phyloP scores from a whole-genome alignment of 352 stramenopile genomes.

The Lagenidium giganteum region DNA sequence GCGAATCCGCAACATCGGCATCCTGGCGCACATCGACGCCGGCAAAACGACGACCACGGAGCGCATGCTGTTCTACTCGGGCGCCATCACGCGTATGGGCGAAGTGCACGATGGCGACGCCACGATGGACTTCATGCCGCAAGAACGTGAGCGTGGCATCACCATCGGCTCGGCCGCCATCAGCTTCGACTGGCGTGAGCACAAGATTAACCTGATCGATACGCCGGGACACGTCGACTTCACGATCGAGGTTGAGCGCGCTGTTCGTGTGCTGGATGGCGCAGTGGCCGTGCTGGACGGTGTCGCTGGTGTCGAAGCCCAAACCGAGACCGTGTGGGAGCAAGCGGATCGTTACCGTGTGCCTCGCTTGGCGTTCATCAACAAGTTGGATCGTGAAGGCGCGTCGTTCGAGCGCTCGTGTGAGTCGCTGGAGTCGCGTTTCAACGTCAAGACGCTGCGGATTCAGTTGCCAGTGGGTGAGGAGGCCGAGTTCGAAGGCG shows the following conservation, averaged over 20 bases:
- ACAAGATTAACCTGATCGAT: constrained; percentile 98
- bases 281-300: constrained; percentile 96
- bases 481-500: constrained; percentile 51
- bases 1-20: constrained; percentile 96
- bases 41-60: constrained; percentile 99
- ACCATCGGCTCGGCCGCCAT: constrained; percentile 97
- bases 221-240: constrained; percentile 98
- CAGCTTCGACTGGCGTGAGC: constrained; percentile 92
- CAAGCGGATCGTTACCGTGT: constrained; percentile 71
- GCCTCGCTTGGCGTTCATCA: constrained; percentile 95
- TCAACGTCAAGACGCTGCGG: constrained; percentile 52
- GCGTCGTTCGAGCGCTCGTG: constrained; percentile 92
- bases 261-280: constrained; percentile 96
- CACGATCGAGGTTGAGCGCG: constrained; percentile 97
- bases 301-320: constrained; percentile 94
- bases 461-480: constrained; percentile 65
- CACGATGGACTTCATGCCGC: constrained; percentile 82
- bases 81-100: constrained; percentile 56
- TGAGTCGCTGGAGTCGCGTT: constrained; percentile 51
- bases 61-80: constrained; percentile 98
- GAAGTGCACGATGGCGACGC: constrained; percentile 76
- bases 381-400: constrained; percentile 96
- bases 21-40: constrained; percentile 98
- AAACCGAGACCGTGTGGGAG: constrained; percentile 85
- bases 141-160: constrained; percentile 97